phyloP scores from a whole-genome alignment of 208 protist species.

The Naegleria gruberi region DNA sequence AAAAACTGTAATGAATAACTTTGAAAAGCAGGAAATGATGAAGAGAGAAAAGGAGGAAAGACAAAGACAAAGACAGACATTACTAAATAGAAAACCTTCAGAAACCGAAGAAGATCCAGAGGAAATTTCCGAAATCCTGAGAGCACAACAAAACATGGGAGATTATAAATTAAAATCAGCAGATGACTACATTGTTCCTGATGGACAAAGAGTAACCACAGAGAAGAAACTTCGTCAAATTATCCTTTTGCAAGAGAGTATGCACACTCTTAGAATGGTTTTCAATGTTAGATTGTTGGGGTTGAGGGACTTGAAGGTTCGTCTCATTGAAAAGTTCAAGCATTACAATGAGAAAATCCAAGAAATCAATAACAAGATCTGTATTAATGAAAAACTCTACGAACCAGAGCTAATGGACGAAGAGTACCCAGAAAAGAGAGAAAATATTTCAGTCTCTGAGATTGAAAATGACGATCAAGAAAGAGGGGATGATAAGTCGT shows the following conservation, averaged over 20 bases:
- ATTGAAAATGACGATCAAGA: conserved; percentile 67
- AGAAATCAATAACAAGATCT: conserved; percentile 63
- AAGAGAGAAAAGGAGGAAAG: conserved; percentile 62
- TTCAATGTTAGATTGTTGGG: conserved; percentile 82
- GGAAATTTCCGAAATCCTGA: conserved; percentile 51
- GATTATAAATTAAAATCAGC: conserved; percentile 87
- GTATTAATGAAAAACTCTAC: conserved; percentile 27
- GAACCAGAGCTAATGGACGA: conserved; percentile 19
- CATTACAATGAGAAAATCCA: conserved; percentile 52
- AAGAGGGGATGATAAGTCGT: conserved; percentile 41
- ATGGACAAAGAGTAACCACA: conserved; percentile 73
- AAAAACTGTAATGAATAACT: neutral
- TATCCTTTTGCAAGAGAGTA: conserved; percentile 69
- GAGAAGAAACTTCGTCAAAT: conserved; percentile 81
- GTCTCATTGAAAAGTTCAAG: conserved; percentile 57
- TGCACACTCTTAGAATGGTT: conserved; percentile 60
- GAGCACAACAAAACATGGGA: conserved; percentile 68
- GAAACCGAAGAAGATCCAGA: conserved; percentile 61
- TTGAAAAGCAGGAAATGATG: conserved; percentile 73
- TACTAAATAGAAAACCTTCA: conserved; percentile 62
- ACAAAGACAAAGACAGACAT: conserved; percentile 50
- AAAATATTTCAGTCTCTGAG: conserved; percentile 43
- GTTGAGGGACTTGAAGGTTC: conserved; percentile 72
- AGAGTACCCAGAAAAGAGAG: conserved; percentile 49
- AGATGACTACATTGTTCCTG: conserved; percentile 64